Conservation (phyloP, 2,329 filamentous ascomycete species). For the Colletotrichum destructivum region DNA sequence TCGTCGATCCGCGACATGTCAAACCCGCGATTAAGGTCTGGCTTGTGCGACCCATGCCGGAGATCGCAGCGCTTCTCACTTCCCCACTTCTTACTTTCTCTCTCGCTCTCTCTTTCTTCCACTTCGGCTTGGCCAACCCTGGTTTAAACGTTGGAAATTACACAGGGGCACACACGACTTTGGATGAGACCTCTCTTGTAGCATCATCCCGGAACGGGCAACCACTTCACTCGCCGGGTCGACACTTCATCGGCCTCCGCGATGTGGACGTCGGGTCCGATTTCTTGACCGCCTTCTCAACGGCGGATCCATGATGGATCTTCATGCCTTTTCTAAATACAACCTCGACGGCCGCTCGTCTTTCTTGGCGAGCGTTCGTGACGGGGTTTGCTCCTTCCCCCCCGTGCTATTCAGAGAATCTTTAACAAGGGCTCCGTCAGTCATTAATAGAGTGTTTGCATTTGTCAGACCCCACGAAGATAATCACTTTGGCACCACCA, state of each 20-base stretch:
- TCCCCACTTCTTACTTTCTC: not conserved
- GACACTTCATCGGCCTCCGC: conserved; percentile 20
- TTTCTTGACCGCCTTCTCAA: not conserved
- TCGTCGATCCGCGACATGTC: conserved; percentile 32
- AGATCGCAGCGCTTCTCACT: conserved; percentile 21
- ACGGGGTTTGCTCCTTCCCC: not conserved
- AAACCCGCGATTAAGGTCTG: conserved; percentile 39
- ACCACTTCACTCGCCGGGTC: conserved; percentile 21
- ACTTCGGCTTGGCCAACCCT: conserved; percentile 25
- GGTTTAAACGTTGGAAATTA: conserved; percentile 28
- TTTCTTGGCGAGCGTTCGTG: conserved; percentile 15
- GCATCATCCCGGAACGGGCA: conserved; percentile 37
- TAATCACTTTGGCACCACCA: not conserved
- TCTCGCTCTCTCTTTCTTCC: not conserved
- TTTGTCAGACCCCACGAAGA: not conserved
- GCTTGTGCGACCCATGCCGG: conserved; percentile 41
- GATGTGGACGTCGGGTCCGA: conserved; percentile 12
- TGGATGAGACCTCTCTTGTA: conserved; percentile 38
- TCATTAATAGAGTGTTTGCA: not conserved
- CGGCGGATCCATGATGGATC: not conserved
- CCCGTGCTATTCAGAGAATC: not conserved
- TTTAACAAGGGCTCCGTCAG: not conserved
- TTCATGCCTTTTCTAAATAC: not conserved
- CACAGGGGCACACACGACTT: conserved; percentile 22
- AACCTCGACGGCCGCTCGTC: not conserved